Conservation (phyloP, 345 rosid genomes). For the Citrus glauca region DNA sequence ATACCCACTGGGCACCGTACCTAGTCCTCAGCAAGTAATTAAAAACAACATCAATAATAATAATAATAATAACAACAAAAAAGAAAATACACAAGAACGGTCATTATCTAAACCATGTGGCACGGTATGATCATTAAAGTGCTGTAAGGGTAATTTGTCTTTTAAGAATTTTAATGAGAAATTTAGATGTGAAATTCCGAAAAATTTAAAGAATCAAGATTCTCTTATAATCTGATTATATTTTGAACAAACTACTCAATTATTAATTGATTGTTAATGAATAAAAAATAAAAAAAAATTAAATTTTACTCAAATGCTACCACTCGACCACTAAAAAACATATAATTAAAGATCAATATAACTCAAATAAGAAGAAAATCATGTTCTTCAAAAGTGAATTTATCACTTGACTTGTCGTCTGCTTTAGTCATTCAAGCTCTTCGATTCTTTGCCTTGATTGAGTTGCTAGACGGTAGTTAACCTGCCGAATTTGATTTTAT, state of each 20-base stretch:
- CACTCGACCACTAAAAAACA: fast-evolving
- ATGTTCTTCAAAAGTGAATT: background rate
- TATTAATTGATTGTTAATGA: fast-evolving
- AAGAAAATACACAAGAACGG: background rate
- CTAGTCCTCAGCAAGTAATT: too few relatives aligned
- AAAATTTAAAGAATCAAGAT: fast-evolving
- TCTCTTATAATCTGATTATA: fast-evolving
- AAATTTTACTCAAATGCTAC: too few relatives aligned
- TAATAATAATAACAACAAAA: too few relatives aligned
- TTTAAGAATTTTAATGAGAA: background rate
- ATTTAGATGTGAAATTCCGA: background rate
- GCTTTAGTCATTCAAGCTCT: background rate
- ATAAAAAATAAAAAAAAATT: too few relatives aligned
- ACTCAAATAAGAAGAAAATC: too few relatives aligned
- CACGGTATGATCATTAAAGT: background rate
- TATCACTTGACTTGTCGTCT: background rate
- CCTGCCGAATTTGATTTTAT: background rate
- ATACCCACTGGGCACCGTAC: background rate
- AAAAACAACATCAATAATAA: too few relatives aligned
- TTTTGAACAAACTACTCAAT: fast-evolving
- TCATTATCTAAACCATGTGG: background rate
- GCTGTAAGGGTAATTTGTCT: background rate
- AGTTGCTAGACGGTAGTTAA: background rate
- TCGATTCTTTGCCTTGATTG: too few relatives aligned
- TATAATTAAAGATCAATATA: too few relatives aligned